Evolutionary conservation across 176 grass and related monocot genomes (phyloP).

Genomic region (Eragrostis nindensis): DNA sequence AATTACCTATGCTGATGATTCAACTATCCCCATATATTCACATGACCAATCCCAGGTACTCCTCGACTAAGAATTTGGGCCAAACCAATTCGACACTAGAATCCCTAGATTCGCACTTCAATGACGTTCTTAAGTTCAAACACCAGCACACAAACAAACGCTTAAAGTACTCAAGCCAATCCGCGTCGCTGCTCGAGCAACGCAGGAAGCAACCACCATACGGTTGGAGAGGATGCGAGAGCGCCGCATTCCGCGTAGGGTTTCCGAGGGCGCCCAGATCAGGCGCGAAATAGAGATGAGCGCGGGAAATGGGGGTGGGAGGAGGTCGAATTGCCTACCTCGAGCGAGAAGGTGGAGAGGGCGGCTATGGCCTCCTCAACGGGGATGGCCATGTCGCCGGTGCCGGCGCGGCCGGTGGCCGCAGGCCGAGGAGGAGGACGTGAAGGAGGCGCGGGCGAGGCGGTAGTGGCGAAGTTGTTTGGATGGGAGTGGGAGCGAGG

Average conservation of each 20-base stretch:
- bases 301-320: not conserved
- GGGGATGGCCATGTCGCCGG: conserved; percentile 79
- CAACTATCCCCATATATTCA: conserved; percentile 5
- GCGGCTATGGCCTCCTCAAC: conserved; percentile 98
- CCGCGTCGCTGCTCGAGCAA: not conserved
- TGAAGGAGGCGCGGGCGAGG: not conserved
- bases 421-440: not conserved
- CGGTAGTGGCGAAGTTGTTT: conserved; percentile 30
- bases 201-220: too few species aligned
- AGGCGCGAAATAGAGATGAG: not conserved
- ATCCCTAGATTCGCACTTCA: conserved; percentile 12
- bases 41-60: not conserved
- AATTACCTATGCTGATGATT: not conserved
- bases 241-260: conserved; percentile 26
- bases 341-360: conserved; percentile 94
- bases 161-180: not conserved
- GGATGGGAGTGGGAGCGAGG: conserved; percentile 5
- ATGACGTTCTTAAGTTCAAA: not conserved
- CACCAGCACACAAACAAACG: not conserved
- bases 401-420: not conserved
- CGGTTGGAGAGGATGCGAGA: not conserved
- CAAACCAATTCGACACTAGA: not conserved
- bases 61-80: not conserved
- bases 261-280: conserved; percentile 26
- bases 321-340: conserved; percentile 55